Evolutionary conservation across 768 basidiomycete genomes (phyloP).

Genomic region (Tulasnella sp.): DNA sequence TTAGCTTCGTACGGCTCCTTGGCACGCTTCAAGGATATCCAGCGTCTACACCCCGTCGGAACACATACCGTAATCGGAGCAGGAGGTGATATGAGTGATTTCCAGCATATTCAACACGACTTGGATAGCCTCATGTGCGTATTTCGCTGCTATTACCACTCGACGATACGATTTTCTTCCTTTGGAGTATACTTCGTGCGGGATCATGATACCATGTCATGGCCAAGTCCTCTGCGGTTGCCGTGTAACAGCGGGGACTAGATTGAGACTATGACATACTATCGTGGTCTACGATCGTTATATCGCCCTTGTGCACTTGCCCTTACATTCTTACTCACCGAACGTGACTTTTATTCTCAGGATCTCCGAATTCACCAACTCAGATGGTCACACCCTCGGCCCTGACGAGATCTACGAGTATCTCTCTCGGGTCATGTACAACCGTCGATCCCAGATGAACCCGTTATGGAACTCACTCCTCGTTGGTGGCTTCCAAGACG

Average conservation of each 20-base stretch:
- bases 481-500: constrained; percentile 85
- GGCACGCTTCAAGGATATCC: constrained; percentile 89
- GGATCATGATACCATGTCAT: no score
- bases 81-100: constrained; percentile 95
- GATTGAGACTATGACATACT: no score
- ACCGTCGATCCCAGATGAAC: constrained; percentile 73
- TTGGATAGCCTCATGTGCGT: constrained; percentile 62
- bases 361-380: constrained; percentile 58
- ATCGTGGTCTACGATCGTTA: no score
- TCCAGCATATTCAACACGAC: constrained; percentile 76
- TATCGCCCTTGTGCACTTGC: no score
- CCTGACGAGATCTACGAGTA: constrained; percentile 90
- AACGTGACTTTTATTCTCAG: constrained; percentile 8
- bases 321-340: no score
- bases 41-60: constrained; percentile 79
- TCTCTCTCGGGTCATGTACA: constrained; percentile 83
- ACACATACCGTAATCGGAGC: constrained; percentile 80
- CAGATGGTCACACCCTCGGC: constrained; percentile 76
- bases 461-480: constrained; percentile 93
- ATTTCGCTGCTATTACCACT: background rate
- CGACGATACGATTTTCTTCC: no score
- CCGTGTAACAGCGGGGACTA: no score
- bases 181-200: no score
- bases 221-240: no score
- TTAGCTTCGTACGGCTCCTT: constrained; percentile 93